These are phyloP conservation scores for Calonectria hawksworthii DNA, from an alignment of 2,329 filamentous ascomycete species.

Conservation along the genomic window DNA sequence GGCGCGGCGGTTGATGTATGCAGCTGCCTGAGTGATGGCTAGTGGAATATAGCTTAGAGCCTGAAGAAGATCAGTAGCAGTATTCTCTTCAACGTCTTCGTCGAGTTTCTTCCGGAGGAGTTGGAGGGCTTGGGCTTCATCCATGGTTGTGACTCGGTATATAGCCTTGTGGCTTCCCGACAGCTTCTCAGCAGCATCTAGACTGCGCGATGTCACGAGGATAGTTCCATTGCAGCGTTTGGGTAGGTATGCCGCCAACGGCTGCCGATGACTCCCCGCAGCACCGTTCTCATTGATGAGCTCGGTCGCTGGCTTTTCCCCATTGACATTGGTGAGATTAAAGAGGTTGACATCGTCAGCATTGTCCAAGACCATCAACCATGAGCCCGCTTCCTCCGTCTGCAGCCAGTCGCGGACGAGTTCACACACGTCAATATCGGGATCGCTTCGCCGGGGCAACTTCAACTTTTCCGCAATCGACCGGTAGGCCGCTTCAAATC, in stretches of 20 bases:
- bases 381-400: background rate
- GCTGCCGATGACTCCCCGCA: too few relatives aligned
- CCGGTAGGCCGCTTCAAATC: constrained; percentile 52
- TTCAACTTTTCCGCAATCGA: constrained; percentile 50
- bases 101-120: background rate
- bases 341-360: background rate
- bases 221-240: background rate
- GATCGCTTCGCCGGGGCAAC: constrained; percentile 3
- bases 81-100: background rate
- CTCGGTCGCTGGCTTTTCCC: too few relatives aligned
- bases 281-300: background rate
- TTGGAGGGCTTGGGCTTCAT: background rate
- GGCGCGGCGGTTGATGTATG: background rate
- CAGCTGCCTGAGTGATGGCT: background rate
- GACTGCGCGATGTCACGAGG: background rate
- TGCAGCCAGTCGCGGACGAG: constrained; percentile 15
- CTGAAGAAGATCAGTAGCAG: background rate
- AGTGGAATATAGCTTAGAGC: background rate
- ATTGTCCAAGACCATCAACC: constrained; percentile 16
- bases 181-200: background rate
- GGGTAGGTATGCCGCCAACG: background rate
- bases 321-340: background rate
- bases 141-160: background rate
- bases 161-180: background rate
- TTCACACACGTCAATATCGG: background rate